Percentiles rank a stretch among this genome's conserved stretches.
These are phyloP conservation scores for Punica granatum DNA, from an alignment of 345 rosid species.

Conservation along the genomic window DNA sequence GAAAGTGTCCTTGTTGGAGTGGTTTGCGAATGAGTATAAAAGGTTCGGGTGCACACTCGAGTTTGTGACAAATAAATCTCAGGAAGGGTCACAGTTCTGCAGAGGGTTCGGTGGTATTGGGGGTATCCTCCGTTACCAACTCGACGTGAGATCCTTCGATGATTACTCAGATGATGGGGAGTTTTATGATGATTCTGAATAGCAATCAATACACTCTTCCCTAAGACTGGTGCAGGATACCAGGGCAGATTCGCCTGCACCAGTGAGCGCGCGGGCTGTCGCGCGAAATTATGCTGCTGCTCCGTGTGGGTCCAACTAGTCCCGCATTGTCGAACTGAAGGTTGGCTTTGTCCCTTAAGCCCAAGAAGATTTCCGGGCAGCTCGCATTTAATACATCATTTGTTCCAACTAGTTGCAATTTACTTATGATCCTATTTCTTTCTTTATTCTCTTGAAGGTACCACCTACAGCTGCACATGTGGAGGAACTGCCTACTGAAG, in stretches of 20 bases:
- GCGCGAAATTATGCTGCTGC: conserved; percentile 1
- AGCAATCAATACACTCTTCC: conserved; percentile 20
- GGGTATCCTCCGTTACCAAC: conserved; percentile 58
- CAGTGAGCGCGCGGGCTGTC: not conserved
- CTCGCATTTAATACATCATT: not conserved
- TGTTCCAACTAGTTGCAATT: not conserved
- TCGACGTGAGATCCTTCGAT: conserved; percentile 51
- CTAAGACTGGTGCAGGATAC: conserved; percentile 1
- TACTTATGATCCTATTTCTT: not conserved
- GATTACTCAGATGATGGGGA: conserved; percentile 51
- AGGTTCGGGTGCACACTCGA: conserved; percentile 54
- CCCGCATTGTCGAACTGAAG: conserved; percentile 27
- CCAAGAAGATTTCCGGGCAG: no score
- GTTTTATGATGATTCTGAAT: conserved; percentile 50
- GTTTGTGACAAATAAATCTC: conserved; percentile 67
- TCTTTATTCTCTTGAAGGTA: not conserved
- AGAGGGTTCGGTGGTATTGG: conserved; percentile 77
- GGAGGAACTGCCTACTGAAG: not conserved
- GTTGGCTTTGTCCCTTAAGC: conserved; percentile 5
- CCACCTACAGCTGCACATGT: not conserved
- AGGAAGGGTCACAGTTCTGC: conserved; percentile 75
- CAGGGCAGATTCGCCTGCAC: conserved; percentile 1
- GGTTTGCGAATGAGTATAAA: conserved; percentile 66
- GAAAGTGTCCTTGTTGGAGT: conserved; percentile 46
- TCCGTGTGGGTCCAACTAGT: not conserved